Evolutionary conservation across 2,329 filamentous ascomycete species (phyloP).

Genomic region (Cordyceps tenuipes): DNA sequence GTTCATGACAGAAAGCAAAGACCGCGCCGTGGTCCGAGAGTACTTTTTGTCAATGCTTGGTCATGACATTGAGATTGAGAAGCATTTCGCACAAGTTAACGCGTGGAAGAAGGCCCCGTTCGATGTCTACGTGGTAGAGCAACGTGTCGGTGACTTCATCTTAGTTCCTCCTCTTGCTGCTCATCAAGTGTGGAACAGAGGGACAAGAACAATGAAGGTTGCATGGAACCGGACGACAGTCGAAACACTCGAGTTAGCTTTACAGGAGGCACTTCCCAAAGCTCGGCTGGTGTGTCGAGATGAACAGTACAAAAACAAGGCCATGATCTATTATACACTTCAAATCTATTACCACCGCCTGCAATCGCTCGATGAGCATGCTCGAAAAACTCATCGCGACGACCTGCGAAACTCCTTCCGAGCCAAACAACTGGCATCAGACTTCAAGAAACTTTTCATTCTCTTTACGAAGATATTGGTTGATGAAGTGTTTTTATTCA

Average conservation of each 20-base stretch:
- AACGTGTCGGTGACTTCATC: constrained; percentile 84
- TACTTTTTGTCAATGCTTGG: constrained; percentile 90
- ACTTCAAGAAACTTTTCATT: constrained; percentile 73
- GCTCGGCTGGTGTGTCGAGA: constrained; percentile 89
- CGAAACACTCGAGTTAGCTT: constrained; percentile 78
- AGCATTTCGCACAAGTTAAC: constrained; percentile 91
- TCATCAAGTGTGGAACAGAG: constrained; percentile 97
- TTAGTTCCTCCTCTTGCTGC: constrained; percentile 86
- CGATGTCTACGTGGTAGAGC: constrained; percentile 85
- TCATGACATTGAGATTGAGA: constrained; percentile 94
- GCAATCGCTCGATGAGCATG: constrained; percentile 40
- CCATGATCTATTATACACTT: constrained; percentile 83
- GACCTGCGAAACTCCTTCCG: constrained; percentile 33
- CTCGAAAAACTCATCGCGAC: constrained; percentile 36
- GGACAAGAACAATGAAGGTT: constrained; percentile 92
- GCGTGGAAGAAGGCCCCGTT: constrained; percentile 95
- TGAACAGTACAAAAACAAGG: constrained; percentile 98
- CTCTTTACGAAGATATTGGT: constrained; percentile 73
- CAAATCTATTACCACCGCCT: constrained; percentile 66
- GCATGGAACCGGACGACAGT: constrained; percentile 95
- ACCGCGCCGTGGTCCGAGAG: constrained; percentile 81
- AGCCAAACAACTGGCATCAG: constrained; percentile 64
- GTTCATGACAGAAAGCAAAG: constrained; percentile 98
- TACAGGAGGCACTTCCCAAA: constrained; percentile 80
- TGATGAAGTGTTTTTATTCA: constrained; percentile 74